Evolutionary conservation across 1,284 basidiomycete species (phyloP), one percentile per base, ranked within the genome.

Genomic region (Erythrobasidium hasegawianum): DNA sequence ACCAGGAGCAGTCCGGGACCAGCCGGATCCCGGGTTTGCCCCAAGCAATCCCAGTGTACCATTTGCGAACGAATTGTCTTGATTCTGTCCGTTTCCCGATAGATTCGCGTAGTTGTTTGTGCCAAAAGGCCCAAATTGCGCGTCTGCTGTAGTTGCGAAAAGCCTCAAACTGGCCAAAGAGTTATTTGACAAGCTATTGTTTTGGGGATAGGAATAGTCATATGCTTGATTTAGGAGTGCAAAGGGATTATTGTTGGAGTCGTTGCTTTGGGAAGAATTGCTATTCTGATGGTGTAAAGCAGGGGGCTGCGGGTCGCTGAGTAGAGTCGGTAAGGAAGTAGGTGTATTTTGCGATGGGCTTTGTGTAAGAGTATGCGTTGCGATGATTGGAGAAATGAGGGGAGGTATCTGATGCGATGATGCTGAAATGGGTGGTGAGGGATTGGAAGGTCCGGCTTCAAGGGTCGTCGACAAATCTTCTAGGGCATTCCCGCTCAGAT

Each of bases 11-110:
- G 70, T 38, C 2, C 67, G 61, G 1, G 33, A 33, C 33, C 33
- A 33, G 33, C 33, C 33, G 33, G 33, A 33, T 33, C 33, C 33
- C 33, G 71, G 61, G 16, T 68, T 70, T 3, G 71, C 40, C 0
- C 71, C 71, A 16, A 69, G 68, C 16, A 68, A 55, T 8, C 60
- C 67, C 45, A 47, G 45, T n/a, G 18, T 71, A 66, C 71, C 69
- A 43, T 14, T 52, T 1, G 13, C 1, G 13, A 8, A 2, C 14
- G 41, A 26, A 13, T 26, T 8, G 39, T 54, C 24, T 29, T 5
- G 9, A 13, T 27, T n/a, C 13, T 38, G 8, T 29, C 33, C n/a
- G 11, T 39, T 45, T 26, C 16, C 5, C 10, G 26, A n/a, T 0
- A 10, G 1, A 16, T 47, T 47, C 22, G 45, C 22, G 45, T 47